These are phyloP conservation scores for Stachybotrys echinatus DNA, from an alignment of 2,329 filamentous ascomycete species.

Conservation along the genomic window DNA sequence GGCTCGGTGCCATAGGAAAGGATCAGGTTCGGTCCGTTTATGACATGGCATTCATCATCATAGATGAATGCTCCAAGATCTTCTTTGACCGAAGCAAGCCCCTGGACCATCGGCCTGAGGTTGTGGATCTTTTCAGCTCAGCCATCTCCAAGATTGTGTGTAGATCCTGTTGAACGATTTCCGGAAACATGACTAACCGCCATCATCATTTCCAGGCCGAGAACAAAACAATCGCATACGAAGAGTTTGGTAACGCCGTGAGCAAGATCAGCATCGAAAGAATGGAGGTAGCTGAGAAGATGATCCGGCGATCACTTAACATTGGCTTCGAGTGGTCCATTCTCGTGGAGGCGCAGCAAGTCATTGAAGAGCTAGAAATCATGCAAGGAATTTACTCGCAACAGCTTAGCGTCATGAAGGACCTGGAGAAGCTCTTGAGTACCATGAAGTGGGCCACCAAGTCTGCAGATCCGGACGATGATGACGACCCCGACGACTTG, in stretches of 20 bases:
- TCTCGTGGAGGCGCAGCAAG: conserved; percentile 11
- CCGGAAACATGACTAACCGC: not conserved
- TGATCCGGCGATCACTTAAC: conserved; percentile 11
- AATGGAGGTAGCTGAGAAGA: conserved; percentile 16
- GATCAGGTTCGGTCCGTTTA: conserved; percentile 10
- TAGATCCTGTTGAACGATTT: not conserved
- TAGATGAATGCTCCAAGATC: conserved; percentile 12
- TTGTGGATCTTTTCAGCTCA: conserved; percentile 11
- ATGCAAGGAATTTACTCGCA: conserved; percentile 12
- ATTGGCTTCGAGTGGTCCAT: conserved; percentile 12
- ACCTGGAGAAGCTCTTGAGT: conserved; percentile 11
- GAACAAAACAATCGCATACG: conserved; percentile 9
- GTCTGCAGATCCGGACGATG: not conserved
- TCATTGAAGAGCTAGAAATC: conserved; percentile 11
- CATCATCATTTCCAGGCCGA: conserved; percentile 5
- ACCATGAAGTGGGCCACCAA: not conserved
- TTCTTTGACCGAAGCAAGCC: conserved; percentile 11
- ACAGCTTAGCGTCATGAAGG: conserved; percentile 6
- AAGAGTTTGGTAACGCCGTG: conserved; percentile 10
- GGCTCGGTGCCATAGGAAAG: conserved; percentile 20
- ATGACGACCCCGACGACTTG: not conserved
- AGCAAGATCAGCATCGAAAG: conserved; percentile 18
- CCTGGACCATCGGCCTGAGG: conserved; percentile 10
- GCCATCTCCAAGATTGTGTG: conserved; percentile 12
- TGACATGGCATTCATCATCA: conserved; percentile 9